Evolutionary conservation across 1,284 basidiomycete species (phyloP), one percentile per base, ranked within the genome.

Genomic region (Coriolopsis trogii): DNA sequence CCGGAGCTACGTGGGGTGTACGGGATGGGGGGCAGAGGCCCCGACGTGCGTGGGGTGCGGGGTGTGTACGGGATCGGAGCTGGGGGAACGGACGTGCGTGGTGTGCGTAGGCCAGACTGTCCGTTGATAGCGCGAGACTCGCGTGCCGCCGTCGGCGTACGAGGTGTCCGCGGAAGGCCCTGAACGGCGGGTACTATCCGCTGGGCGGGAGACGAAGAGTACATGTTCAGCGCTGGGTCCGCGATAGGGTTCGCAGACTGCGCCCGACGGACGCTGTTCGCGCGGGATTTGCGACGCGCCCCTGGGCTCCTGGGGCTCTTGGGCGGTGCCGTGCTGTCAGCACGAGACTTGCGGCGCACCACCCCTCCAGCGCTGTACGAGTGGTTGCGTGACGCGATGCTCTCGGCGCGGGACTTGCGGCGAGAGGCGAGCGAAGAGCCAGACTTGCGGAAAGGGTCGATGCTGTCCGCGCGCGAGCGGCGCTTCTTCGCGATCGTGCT

Each of bases 381-480:
- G 20, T 23, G 31, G 39, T 25, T 45, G 40, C 26, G 51, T 18
- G 41, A 44, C 20, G 18, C 33, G 3, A 34, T 34, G 47, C 47
- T 54, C 39, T 49, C 46, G 6, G 46, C 42, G 46, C 53, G 53
- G 3, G 53, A 55, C 40, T 51, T 58, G 18, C 56, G 52, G 40
- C 56, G 56, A 4, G 39, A 5, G 8, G 38, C 30, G 40, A 51
- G 44, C 21, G 51, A 47, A 12, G 51, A 38, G 18, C 41, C 38
- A 13, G 44, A 52, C 38, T 55, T 56, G n/a, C 58, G 46, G 54
- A 56, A 56, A 21, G 58, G 58, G 33, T 59, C 58, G 52, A 59
- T 59, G 44, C 49, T 56, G 49, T 59, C 58, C 2, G 43, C 58
- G 41, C 55, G 55, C 12, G 58, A 59, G 41, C 58, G 54, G 15